phyloP scores from a whole-genome alignment of 2,329 filamentous ascomycete species.

The Periglandula ipomoeae region DNA sequence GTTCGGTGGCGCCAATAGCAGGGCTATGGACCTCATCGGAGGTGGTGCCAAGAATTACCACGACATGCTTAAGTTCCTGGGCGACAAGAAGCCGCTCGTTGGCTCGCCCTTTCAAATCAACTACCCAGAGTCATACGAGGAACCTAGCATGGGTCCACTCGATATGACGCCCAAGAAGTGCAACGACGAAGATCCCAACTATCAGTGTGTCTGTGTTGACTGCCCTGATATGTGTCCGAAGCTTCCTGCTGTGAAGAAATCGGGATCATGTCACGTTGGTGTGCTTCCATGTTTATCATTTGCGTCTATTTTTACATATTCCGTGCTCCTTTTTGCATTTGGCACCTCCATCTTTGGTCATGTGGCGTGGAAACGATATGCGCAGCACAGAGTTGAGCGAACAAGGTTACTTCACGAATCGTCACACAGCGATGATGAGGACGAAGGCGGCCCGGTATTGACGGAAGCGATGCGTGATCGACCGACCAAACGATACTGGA shows the following conservation, averaged over 20 bases:
- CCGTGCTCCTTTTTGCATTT: conserved; percentile 60
- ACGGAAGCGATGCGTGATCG: conserved; percentile 69
- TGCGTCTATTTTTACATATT: conserved; percentile 79
- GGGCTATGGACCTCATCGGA: conserved; percentile 92
- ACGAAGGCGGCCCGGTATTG: conserved; percentile 72
- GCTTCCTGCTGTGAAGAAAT: conserved; percentile 64
- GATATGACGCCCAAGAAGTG: conserved; percentile 73
- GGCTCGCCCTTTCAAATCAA: conserved; percentile 99
- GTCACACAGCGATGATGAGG: conserved; percentile 80
- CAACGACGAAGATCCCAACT: conserved; percentile 78
- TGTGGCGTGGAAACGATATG: conserved; percentile 64
- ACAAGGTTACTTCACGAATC: conserved; percentile 82
- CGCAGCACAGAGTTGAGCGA: conserved; percentile 67
- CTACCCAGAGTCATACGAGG: conserved; percentile 58
- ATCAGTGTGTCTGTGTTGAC: conserved; percentile 88
- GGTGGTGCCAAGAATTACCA: conserved; percentile 88
- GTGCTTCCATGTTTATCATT: conserved; percentile 89
- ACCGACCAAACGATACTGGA: conserved; percentile 66
- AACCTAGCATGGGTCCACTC: conserved; percentile 62
- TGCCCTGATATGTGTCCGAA: conserved; percentile 79
- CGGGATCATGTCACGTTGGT: conserved; percentile 71
- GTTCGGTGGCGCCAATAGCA: conserved; percentile 87
- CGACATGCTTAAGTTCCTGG: conserved; percentile 81
- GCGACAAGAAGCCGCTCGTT: conserved; percentile 72
- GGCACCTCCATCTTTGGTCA: conserved; percentile 61